A percentile compares a stretch with the other conserved stretches of the same genome.
Evolutionary conservation across 2,329 filamentous ascomycete species (phyloP).

Genomic region (Hypocrella siamensis): DNA sequence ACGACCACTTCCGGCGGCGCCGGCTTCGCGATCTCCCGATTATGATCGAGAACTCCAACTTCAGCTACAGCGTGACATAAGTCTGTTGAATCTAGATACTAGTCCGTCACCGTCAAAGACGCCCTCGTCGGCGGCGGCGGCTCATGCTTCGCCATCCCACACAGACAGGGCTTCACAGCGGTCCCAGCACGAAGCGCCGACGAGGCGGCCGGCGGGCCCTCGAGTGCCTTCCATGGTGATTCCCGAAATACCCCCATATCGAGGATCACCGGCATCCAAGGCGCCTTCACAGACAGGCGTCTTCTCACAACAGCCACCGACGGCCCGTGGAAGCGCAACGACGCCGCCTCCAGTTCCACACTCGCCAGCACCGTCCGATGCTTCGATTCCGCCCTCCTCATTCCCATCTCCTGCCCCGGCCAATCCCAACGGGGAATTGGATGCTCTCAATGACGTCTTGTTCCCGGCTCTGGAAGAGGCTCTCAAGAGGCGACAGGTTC

Average conservation of each 20-base stretch:
- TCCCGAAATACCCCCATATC: conserved; percentile 40
- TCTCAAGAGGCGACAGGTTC: conserved; percentile 59
- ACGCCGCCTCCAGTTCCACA: conserved; percentile 17
- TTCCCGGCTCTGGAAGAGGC: conserved; percentile 86
- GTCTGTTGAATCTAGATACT: conserved; percentile 32
- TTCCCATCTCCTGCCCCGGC: conserved; percentile 42
- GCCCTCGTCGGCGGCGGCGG: too few relatives aligned
- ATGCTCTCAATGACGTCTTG: conserved; percentile 80
- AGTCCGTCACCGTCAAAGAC: conserved; percentile 2
- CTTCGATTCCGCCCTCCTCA: conserved; percentile 23
- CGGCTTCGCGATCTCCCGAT: conserved; percentile 36
- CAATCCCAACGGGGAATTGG: conserved; percentile 54
- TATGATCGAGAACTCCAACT: conserved; percentile 46
- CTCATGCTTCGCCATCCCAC: conserved; percentile 1
- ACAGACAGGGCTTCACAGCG: conserved; percentile 7
- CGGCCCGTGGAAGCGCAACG: conserved; percentile 3
- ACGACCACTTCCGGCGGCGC: conserved; percentile 29
- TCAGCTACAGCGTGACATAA: conserved; percentile 48
- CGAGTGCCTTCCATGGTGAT: conserved; percentile 26
- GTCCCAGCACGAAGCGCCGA: conserved; percentile 5
- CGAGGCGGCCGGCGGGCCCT: conserved; percentile 11
- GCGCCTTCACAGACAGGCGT: conserved; percentile 13
- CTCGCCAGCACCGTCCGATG: conserved; percentile 15
- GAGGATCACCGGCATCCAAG: conserved; percentile 20
- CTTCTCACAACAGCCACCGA: conserved; percentile 9